Conservation (phyloP, 805 yeast genomes). For the Candida germanica region DNA sequence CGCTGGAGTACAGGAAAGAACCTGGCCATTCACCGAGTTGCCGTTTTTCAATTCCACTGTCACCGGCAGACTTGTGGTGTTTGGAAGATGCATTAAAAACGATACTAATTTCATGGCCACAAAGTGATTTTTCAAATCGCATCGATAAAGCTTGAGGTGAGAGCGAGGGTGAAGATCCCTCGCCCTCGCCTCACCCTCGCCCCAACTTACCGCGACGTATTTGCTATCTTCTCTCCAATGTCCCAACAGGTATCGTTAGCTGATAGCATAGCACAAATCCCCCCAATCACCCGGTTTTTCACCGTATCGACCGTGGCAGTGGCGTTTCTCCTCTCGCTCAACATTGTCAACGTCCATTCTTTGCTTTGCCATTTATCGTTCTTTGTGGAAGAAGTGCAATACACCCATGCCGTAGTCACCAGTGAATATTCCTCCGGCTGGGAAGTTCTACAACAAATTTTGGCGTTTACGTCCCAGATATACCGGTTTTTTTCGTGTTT, state of each 20-base stretch:
- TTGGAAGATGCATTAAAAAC: conserved; percentile 74
- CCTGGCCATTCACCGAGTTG: conserved; percentile 77
- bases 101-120: conserved; percentile 67
- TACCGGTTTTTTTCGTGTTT: conserved; percentile 47
- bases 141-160: too few relatives aligned
- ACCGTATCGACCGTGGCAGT: conserved; percentile 47
- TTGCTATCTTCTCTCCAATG: neutral
- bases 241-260: conserved; percentile 7
- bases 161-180: too few relatives aligned
- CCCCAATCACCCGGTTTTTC: conserved; percentile 60
- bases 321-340: conserved; percentile 32
- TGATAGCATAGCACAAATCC: conserved; percentile 32
- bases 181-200: neutral
- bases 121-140: too few relatives aligned
- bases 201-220: too few relatives aligned
- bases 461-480: neutral
- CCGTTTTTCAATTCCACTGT: conserved; percentile 93
- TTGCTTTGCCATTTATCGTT: conserved; percentile 14
- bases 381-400: conserved; percentile 9
- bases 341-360: conserved; percentile 14
- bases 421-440: neutral
- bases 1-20: conserved; percentile 80
- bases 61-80: conserved; percentile 70
- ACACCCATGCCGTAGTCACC: neutral
- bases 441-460: neutral